Evolutionary conservation across 805 yeast species (phyloP).

Genomic region (Lachancea fermentati): DNA sequence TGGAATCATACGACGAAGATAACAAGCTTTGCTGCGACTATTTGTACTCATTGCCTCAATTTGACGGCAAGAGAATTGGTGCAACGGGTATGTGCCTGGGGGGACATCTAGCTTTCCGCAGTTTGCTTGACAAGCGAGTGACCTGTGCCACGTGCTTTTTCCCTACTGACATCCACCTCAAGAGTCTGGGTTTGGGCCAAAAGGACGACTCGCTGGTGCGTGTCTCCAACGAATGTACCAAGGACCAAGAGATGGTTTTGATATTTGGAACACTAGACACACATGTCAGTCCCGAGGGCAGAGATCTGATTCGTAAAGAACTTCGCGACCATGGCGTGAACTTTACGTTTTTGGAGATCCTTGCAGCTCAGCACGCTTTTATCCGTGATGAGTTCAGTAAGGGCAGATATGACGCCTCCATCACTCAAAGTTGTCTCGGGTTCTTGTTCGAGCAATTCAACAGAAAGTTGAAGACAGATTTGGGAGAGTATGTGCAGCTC

Average conservation of each 20-base stretch:
- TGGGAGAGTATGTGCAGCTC: conserved; percentile 57
- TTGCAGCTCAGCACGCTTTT: conserved; percentile 81
- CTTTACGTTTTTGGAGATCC: conserved; percentile 66
- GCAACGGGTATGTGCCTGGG: conserved; percentile 88
- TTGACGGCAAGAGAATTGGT: conserved; percentile 62
- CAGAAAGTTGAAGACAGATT: conserved; percentile 58
- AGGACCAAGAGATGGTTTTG: conserved; percentile 53
- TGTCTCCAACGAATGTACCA: conserved; percentile 44
- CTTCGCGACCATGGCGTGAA: conserved; percentile 54
- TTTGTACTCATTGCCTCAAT: conserved; percentile 50
- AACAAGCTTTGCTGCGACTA: conserved; percentile 58
- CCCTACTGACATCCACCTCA: conserved; percentile 74
- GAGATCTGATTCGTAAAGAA: conserved; percentile 61
- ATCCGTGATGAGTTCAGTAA: conserved; percentile 73
- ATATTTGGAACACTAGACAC: conserved; percentile 76
- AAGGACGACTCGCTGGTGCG: conserved; percentile 63
- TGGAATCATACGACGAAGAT: conserved; percentile 74
- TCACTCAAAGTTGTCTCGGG: conserved; percentile 59
- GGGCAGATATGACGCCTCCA: conserved; percentile 79
- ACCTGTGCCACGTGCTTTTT: conserved; percentile 69
- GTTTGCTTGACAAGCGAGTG: conserved; percentile 53
- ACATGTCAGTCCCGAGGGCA: conserved; percentile 74
- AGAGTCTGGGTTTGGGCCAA: conserved; percentile 56
- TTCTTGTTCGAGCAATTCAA: conserved; percentile 67
- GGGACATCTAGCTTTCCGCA: conserved; percentile 74